Evolutionary conservation across 495 filamentous ascomycete species (phyloP), one percentile per base, ranked within the genome.

Genomic region (Hypoxylon intermedium): DNA sequence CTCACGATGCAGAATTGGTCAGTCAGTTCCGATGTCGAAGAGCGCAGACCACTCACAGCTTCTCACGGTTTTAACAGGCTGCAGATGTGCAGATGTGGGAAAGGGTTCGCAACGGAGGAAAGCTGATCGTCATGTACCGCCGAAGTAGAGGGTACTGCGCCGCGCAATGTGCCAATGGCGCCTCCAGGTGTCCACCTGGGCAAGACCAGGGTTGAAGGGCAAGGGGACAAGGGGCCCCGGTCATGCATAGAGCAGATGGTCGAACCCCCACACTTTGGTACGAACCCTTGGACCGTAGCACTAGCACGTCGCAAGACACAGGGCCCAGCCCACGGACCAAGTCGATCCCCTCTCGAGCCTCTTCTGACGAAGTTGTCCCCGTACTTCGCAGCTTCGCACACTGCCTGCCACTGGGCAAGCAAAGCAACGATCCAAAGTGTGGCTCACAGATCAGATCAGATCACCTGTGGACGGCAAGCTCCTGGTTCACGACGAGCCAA

Each of bases 201-300:
- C n/a, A n/a, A n/a, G n/a, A n/a, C 16, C 50, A 59, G 61, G 56
- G 44, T 54, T 31, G 42, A 13, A 38, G 18, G 37, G 42, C 52
- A 54, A 45, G 57, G 63, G 28, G 31, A 6, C 13, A 1, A 19
- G 7, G 24, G 24, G 24, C 18, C 41, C 13, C 19, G 18, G 42
- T 57, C 57, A 37, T 58, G 53, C 63, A 66, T 56, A 57, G 58
- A 49, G 38, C 57, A 61, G 52, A 59, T 45, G 61, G 47, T 47
- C 42, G 58, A 67, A 67, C 63, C 63, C 63, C 63, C 63, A 67
- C 63, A 67, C 63, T 61, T 51, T 46, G 34, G 63, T 62, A 41
- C 62, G 58, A 62, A 62, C 58, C 58, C 58, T 63, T 36, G 60
- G 43, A 31, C 43, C 19, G 13, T 21, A 21, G 37, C 18, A 54